Conservation (phyloP, 2,329 filamentous ascomycete species). For the Pseudocercospora cruenta region DNA sequence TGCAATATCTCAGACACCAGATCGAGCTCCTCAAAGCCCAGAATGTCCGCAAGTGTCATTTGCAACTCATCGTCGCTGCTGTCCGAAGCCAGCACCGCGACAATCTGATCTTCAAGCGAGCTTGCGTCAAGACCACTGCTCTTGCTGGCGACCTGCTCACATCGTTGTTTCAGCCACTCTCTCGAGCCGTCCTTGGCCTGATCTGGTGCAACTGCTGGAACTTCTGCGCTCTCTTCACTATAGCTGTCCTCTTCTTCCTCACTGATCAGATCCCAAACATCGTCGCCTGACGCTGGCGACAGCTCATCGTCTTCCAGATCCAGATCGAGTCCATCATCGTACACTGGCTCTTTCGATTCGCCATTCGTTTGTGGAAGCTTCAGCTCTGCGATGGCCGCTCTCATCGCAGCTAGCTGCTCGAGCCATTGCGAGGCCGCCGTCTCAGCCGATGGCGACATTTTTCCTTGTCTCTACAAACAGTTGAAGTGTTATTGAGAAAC, state of each 20-base stretch:
- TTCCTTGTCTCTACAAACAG: not conserved
- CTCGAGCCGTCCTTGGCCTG: slow-evolving; percentile 29
- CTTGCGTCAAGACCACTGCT: slow-evolving; percentile 69
- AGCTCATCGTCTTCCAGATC: slow-evolving; percentile 69
- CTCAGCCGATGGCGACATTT: slow-evolving; percentile 26
- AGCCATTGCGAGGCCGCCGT: slow-evolving; percentile 64
- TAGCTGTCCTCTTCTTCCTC: slow-evolving; percentile 69
- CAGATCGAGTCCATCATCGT: slow-evolving; percentile 46
- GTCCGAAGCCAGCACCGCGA: slow-evolving; percentile 71
- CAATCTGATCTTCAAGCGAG: slow-evolving; percentile 77
- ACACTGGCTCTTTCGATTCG: slow-evolving; percentile 43
- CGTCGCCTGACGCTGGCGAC: slow-evolving; percentile 67
- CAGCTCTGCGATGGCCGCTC: slow-evolving; percentile 76
- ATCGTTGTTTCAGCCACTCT: slow-evolving; percentile 74
- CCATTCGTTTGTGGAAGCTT: slow-evolving; percentile 56
- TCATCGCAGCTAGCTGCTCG: slow-evolving; percentile 82
- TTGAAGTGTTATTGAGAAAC: not conserved
- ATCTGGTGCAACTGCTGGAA: slow-evolving; percentile 45
- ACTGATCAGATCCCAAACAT: slow-evolving; percentile 92
- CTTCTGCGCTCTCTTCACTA: slow-evolving; percentile 66
- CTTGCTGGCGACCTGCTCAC: slow-evolving; percentile 64
- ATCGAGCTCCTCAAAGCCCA: slow-evolving; percentile 92
- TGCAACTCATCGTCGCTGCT: slow-evolving; percentile 83
- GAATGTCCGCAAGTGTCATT: slow-evolving; percentile 81
- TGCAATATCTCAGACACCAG: slow-evolving; percentile 89